Conservation (phyloP, 345 rosid species). For the Geranium rotundifolium region DNA sequence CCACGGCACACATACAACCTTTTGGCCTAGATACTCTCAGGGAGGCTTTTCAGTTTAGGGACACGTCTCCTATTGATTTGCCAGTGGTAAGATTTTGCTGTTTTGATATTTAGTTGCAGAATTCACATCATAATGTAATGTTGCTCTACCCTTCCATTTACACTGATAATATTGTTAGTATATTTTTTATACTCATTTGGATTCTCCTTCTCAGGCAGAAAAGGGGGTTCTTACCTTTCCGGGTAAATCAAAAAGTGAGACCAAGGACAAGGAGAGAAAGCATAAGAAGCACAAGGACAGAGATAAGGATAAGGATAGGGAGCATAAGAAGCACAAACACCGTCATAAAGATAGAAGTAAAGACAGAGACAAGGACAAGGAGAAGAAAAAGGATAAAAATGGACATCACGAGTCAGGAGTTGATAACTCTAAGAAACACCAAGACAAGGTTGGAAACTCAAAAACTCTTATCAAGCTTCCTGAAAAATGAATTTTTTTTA, state of each 20-base stretch:
- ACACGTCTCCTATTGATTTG: constrained; percentile 49
- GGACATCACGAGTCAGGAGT: constrained; percentile 69
- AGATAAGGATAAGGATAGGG: constrained; percentile 77
- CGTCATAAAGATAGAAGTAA: constrained; percentile 26
- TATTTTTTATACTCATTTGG: neutral
- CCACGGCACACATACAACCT: constrained; percentile 40
- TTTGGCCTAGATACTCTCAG: constrained; percentile 63
- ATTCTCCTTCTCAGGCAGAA: constrained; percentile 37
- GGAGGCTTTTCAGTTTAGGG: constrained; percentile 69
- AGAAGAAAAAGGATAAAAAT: constrained; percentile 56
- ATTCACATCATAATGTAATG: neutral
- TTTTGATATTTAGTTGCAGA: constrained; percentile 2
- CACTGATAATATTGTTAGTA: neutral
- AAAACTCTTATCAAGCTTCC: no score
- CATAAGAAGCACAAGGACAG: constrained; percentile 74
- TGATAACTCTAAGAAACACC: constrained; percentile 73
- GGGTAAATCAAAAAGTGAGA: constrained; percentile 56
- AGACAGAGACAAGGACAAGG: constrained; percentile 25
- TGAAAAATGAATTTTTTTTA: no score
- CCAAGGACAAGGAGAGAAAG: constrained; percentile 76
- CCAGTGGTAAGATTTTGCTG: constrained; percentile 33
- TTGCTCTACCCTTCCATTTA: neutral
- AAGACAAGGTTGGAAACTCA: constrained; percentile 56
- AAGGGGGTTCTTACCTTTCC: constrained; percentile 70
- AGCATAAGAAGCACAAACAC: constrained; percentile 78